Conservation (phyloP, 1,284 basidiomycete species). For the Fomitopsis palustris region DNA sequence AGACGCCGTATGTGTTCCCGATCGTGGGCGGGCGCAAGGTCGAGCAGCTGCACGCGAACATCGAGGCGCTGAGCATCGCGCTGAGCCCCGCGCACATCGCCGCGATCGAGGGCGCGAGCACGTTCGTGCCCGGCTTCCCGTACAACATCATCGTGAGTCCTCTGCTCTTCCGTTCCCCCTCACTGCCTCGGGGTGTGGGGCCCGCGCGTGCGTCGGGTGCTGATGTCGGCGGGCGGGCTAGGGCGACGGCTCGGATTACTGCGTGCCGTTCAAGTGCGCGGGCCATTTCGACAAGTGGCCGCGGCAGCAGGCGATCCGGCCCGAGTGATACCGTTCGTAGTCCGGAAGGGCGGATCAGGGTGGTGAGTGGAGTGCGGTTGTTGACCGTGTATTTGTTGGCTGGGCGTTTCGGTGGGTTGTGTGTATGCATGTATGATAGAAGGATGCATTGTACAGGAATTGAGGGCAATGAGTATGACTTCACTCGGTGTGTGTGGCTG, state of each 20-base stretch:
- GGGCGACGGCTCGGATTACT: constrained; percentile 14
- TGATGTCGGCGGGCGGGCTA: background rate
- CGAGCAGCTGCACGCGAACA: constrained; percentile 45
- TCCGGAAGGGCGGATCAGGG: too few species aligned
- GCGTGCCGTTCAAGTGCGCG: background rate
- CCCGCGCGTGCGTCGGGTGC: too few species aligned
- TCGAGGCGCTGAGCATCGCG: constrained; percentile 42
- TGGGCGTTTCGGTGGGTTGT: too few species aligned
- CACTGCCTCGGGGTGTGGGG: too few species aligned
- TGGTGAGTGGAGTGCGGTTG: too few species aligned
- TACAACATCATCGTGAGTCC: constrained; percentile 35
- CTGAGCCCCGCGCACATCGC: constrained; percentile 41
- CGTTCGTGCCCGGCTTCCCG: constrained; percentile 45
- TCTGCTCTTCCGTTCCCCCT: background rate
- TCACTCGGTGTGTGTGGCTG: too few species aligned
- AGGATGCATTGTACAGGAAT: too few species aligned
- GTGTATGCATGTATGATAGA: too few species aligned
- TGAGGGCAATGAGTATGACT: too few species aligned
- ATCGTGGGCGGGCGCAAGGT: constrained; percentile 46
- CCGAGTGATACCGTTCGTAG: background rate
- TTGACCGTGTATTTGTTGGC: too few species aligned
- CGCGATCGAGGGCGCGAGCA: constrained; percentile 35
- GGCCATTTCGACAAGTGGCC: constrained; percentile 15
- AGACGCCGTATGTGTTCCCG: constrained; percentile 20
- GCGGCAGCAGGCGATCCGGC: constrained; percentile 11